phyloP scores from a whole-genome alignment of 108 stramenopile genomes.

The Schizochytrium sp. region DNA sequence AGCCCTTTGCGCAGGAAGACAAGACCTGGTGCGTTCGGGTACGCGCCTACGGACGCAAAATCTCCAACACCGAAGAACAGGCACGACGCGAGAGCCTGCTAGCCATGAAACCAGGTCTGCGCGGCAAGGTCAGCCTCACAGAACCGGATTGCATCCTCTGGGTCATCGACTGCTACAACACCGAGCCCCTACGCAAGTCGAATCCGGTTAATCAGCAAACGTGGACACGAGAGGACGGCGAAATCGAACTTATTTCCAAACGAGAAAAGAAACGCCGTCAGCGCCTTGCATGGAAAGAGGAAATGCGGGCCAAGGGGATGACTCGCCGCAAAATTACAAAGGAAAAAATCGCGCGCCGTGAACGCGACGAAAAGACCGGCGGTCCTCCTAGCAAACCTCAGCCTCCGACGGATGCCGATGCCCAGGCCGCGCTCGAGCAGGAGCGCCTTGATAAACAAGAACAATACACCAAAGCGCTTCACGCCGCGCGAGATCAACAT shows the following conservation, averaged over 20 bases:
- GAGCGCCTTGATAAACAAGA: not conserved
- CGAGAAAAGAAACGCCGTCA: not conserved
- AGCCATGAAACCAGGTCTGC: not conserved
- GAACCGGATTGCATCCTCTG: not conserved
- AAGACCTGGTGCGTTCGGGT: not conserved
- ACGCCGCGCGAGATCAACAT: not conserved
- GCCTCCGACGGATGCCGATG: not conserved
- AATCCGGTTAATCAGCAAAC: not conserved
- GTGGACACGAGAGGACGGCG: not conserved
- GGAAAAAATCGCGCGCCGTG: not conserved
- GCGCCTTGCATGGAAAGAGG: not conserved
- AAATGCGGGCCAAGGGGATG: not conserved
- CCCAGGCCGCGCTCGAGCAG: not conserved
- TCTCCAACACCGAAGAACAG: not conserved
- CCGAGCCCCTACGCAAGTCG: not conserved
- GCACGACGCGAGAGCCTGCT: not conserved
- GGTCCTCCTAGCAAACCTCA: not conserved
- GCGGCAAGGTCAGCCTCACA: not conserved
- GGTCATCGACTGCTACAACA: not conserved
- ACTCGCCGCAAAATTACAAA: not conserved
- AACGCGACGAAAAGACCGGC: not conserved
- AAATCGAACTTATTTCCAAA: not conserved
- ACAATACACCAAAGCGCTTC: not conserved
- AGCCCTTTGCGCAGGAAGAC: not conserved
- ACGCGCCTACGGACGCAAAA: not conserved